Conservation (phyloP, 345 rosid species). For the Eucalyptus caleyi region DNA sequence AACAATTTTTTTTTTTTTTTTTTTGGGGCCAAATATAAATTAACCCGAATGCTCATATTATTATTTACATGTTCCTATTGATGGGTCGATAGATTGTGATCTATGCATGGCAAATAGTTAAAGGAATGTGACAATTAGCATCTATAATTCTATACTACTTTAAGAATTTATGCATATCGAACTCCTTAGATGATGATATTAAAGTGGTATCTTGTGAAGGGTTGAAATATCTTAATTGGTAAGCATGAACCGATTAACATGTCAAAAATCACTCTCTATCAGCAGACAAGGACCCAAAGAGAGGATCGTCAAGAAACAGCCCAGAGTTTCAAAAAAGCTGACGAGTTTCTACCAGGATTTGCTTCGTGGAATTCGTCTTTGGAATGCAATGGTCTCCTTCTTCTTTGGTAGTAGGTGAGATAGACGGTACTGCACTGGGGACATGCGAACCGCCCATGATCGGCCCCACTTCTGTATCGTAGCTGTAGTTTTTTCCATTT, state of each 20-base stretch:
- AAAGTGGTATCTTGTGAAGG: neutral
- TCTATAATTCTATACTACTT: no score
- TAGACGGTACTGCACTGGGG: neutral
- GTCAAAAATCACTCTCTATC: neutral
- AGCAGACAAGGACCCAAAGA: neutral
- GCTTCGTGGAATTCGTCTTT: neutral
- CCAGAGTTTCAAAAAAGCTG: neutral
- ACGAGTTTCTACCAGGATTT: neutral
- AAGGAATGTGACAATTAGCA: neutral
- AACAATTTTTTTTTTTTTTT: no score
- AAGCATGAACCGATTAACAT: neutral
- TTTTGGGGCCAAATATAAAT: neutral
- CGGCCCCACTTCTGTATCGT: no score
- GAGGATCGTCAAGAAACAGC: neutral
- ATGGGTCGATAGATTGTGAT: neutral
- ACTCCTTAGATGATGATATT: neutral
- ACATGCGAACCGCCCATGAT: no score
- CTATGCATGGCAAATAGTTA: neutral
- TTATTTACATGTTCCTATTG: neutral
- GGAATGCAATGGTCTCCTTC: neutral
- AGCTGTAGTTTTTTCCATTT: neutral
- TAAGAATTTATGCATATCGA: neutral
- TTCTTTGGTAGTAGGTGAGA: neutral
- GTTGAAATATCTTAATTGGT: rapidly evolving
- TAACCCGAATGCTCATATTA: neutral